Evolutionary conservation across 2,329 filamentous ascomycete genomes (phyloP), one percentile per base, ranked within the genome.

Genomic region (Amauroascus niger): DNA sequence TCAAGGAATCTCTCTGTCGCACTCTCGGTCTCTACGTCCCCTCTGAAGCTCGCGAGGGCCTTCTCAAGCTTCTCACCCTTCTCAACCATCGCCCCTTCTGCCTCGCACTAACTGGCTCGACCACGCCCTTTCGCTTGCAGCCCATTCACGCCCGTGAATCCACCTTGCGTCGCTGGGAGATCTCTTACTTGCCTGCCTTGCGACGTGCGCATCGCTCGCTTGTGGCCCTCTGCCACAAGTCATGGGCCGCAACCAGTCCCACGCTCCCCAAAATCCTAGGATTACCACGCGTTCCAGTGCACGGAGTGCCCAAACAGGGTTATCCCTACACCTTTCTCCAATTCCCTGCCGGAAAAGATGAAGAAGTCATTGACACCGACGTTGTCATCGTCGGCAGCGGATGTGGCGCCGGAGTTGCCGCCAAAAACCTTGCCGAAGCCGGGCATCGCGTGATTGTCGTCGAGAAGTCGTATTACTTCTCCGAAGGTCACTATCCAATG

Each of bases 321-420:
- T 80, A 74, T 59, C 71, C 76, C 3, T 82, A 78, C 61, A 68
- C 74, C 8, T 83, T 84, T 58, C 63, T 83, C 14, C 78, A 83
- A 55, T 69, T 81, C 18, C 77, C 79, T 1, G 72, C 79, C 0
- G 73, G 74, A 0, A 64, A 72, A 6, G 64, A 74, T 3, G 73
- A 80, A 0, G 80, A 83, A 58, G 75, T 76, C 2, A 71, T 94
- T 37, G 81, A 88, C 52, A 84, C 86, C 0, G 91, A 96, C 66
- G 81, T 95, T 0, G 81, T 95, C 39, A 82, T 96, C 55, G 78
- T 96, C 18, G 90, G 90, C 1, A 93, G 87, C 35, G 90, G 90
- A 26, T 94, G 87, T 61, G 90, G 90, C 58, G 89, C 87, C 39
- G 87, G 78, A 8, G 88, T 95, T 0, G 80, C 79, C 33, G 89